Base-by-base conservation (phyloP, 768 basidiomycete genomes). In the Serendipita sp. region DNA sequence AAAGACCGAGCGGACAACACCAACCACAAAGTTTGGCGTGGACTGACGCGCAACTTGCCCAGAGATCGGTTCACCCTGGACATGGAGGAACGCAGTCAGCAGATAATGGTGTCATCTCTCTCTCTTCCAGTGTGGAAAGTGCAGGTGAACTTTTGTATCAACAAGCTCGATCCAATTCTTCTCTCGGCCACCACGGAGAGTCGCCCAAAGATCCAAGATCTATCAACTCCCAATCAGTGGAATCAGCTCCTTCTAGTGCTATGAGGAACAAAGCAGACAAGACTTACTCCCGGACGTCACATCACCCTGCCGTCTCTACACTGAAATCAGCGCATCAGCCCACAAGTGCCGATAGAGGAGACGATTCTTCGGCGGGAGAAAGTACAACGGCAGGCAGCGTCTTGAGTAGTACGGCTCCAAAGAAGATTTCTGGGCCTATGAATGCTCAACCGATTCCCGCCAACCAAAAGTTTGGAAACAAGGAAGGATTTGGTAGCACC, bases 401-500 rank as follows among this genome's bases (percentile, higher is more conserved):
- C 16, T n/a, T 60, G 55, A 60, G 55, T 34, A 29, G 29, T 23
- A 13, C 40, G 13, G 33, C 65, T 63, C 37, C 48, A 2, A 71
- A 70, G 40, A 92, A 93, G 74, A 96, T 97, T 60, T 94, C 91
- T 16, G 89, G 83, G 1, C 94, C 93, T 37, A 78, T 92, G 71
- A 85, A 85, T 65, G 91, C 90, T 5, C 82, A 83, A 13, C 88
- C 86, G 46, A 88, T 95, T 43, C 92, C 92, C 3, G 81, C 83
- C 37, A 91, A 91, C 0, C 91, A 86, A 79, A 94, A 93, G 74
- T 97, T 94, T 70, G 91, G 88, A 10, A 77, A 81, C 53, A 92
- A 91, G 74, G 88, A 71, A 34, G 55, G 50, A 23, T 18, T 87
- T 44, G 73, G 79, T 52, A 71, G 79, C 15, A 71, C 75, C 40